Conservation (phyloP, 2,329 filamentous ascomycete species). For the Colletotrichum sojae region DNA sequence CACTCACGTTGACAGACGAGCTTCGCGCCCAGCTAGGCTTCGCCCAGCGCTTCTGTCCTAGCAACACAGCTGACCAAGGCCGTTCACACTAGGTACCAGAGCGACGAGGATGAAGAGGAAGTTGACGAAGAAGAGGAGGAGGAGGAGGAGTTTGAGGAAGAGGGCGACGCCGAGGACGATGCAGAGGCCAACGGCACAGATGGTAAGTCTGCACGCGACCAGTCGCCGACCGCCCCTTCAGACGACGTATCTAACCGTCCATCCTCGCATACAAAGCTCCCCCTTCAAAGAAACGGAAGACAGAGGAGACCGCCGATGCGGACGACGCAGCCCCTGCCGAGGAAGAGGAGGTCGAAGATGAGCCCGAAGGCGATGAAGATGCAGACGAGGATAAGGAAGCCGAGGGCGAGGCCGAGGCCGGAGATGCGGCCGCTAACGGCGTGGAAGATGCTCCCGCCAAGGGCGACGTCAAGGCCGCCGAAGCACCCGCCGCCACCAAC, state of each 20-base stretch:
- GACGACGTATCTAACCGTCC: too few species aligned
- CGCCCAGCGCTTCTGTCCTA: neutral
- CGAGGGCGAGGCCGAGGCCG: constrained; percentile 44
- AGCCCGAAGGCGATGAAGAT: constrained; percentile 48
- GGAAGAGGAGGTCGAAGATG: constrained; percentile 49
- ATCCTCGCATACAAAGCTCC: constrained; percentile 55
- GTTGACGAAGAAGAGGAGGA: constrained; percentile 57
- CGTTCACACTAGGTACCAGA: constrained; percentile 57
- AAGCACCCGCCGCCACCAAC: constrained; percentile 45
- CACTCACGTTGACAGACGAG: too few species aligned
- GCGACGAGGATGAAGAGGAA: constrained; percentile 56
- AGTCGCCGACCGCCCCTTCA: too few species aligned
- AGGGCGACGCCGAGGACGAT: constrained; percentile 49
- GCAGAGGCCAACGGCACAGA: constrained; percentile 43
- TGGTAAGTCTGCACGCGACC: constrained; percentile 10
- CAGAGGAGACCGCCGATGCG: constrained; percentile 48
- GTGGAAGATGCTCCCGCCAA: constrained; percentile 46
- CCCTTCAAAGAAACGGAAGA: constrained; percentile 68
- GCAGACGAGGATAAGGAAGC: constrained; percentile 47
- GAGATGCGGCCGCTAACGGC: constrained; percentile 43
- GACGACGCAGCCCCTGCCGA: constrained; percentile 50
- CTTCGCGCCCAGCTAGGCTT: neutral
- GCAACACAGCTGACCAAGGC: neutral
- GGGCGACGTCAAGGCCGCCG: constrained; percentile 46
- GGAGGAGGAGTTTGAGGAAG: constrained; percentile 54